Percentiles rank a stretch among this genome's conserved stretches.
These are phyloP conservation scores for Teunomyces funiuensis DNA, from an alignment of 805 yeast species.

Conservation along the genomic window DNA sequence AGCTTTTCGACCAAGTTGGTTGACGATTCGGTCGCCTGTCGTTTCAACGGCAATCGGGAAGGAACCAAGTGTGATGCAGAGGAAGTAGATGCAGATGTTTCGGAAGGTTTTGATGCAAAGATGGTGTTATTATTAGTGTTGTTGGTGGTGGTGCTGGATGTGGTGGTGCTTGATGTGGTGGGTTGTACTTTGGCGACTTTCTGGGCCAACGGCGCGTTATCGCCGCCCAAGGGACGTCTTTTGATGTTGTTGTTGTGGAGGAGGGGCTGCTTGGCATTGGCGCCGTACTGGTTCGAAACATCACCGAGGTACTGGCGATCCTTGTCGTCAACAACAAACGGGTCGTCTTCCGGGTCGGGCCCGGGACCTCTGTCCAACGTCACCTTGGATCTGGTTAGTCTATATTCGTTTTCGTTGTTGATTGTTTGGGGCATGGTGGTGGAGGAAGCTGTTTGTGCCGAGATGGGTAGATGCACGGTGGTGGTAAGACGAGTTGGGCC, in stretches of 20 bases:
- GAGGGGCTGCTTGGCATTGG: conserved; percentile 1
- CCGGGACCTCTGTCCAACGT: not conserved
- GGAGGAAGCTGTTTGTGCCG: not conserved
- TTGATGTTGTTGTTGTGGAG: conserved; percentile 10
- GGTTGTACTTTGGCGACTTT: conserved; percentile 5
- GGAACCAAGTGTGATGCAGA: conserved; percentile 19
- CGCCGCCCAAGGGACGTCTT: conserved; percentile 38
- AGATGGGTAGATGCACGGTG: not conserved
- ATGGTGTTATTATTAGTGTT: conserved; percentile 2
- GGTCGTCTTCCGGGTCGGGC: conserved; percentile 6
- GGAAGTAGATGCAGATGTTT: conserved; percentile 8
- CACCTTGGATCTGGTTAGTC: conserved; percentile 32
- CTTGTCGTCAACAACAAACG: conserved; percentile 8
- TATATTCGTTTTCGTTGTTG: conserved; percentile 42
- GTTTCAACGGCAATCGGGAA: conserved; percentile 44
- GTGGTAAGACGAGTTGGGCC: not conserved
- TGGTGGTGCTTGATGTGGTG: conserved; percentile 6
- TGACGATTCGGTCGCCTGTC: conserved; percentile 57
- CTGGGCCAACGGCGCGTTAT: conserved; percentile 30
- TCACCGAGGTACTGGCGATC: conserved; percentile 36
- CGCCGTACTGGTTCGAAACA: conserved; percentile 31
- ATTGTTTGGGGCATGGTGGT: conserved; percentile 18
- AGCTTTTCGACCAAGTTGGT: conserved; percentile 44
- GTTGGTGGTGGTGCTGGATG: conserved; percentile 5
- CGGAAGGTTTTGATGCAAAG: conserved; percentile 3